Evolutionary conservation across 2,329 filamentous ascomycete species (phyloP).

Genomic region (Torrubiellomyces zombiae): DNA sequence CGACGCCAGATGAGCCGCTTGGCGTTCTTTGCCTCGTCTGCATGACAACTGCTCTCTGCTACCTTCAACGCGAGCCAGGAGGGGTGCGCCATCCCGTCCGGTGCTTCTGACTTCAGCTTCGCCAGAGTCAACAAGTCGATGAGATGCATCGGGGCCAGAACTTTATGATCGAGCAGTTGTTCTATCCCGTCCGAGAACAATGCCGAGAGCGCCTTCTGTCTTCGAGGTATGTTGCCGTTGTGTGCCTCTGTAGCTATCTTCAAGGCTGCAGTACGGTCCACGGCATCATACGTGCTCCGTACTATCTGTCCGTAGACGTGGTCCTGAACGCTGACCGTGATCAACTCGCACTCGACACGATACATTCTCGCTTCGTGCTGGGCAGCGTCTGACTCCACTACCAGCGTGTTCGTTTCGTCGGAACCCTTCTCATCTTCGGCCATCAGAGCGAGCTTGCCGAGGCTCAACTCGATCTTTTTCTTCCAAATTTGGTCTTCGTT

Average conservation of each 20-base stretch:
- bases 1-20: constrained; percentile 68
- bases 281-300: constrained; percentile 49
- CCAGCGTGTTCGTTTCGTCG: constrained; percentile 14
- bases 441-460: constrained; percentile 67
- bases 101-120: constrained; percentile 24
- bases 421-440: constrained; percentile 33
- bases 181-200: constrained; percentile 56
- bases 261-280: constrained; percentile 65
- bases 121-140: constrained; percentile 73
- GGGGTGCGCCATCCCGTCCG: constrained; percentile 43
- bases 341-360: constrained; percentile 45
- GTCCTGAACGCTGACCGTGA: constrained; percentile 66
- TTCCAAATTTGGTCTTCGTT: constrained; percentile 74
- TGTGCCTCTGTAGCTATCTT: constrained; percentile 61
- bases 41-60: constrained; percentile 35
- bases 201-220: constrained; percentile 48
- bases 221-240: constrained; percentile 33
- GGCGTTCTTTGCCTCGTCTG: constrained; percentile 40
- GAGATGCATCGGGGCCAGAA: constrained; percentile 46
- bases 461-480: constrained; percentile 81
- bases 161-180: constrained; percentile 53
- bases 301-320: constrained; percentile 54
- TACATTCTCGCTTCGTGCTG: constrained; percentile 26
- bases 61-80: constrained; percentile 60
- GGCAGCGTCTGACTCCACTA: constrained; percentile 18